phyloP scores from a whole-genome alignment of 139 green algal species.

The Ulvella scutata region DNA sequence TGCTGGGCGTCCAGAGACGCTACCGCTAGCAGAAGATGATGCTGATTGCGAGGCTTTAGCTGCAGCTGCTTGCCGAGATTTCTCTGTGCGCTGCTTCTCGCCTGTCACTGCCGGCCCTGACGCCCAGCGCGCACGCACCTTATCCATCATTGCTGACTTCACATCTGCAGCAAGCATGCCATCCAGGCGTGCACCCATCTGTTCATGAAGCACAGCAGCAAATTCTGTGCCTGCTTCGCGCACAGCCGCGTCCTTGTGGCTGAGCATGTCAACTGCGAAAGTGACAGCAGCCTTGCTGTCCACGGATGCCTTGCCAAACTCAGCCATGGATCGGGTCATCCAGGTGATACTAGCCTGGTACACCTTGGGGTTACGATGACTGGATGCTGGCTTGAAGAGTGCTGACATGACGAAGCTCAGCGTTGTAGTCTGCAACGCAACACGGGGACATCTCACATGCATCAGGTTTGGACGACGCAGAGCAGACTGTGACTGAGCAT shows the following conservation, averaged over 20 bases:
- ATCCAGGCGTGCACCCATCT: conserved; percentile 22
- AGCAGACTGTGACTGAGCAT: background rate
- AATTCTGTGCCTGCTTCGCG: conserved; percentile 42
- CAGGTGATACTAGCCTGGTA: conserved; percentile 37
- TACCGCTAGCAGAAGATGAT: no score
- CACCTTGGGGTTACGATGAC: conserved; percentile 93
- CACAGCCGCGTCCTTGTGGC: conserved; percentile 56
- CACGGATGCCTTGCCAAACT: conserved; percentile 66
- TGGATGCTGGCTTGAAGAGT: conserved; percentile 59
- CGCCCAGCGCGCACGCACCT: no score
- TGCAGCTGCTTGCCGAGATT: no score
- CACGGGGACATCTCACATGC: background rate
- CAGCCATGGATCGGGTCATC: conserved; percentile 51
- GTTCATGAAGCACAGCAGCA: conserved; percentile 46
- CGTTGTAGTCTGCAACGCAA: background rate
- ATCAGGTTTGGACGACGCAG: background rate
- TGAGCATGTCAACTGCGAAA: conserved; percentile 62
- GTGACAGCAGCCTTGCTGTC: conserved; percentile 45
- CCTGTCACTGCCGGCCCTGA: no score
- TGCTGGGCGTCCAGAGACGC: no score
- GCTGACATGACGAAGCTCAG: background rate
- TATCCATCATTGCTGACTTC: conserved; percentile 89
- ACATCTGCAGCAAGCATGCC: conserved; percentile 47
- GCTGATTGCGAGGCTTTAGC: no score
- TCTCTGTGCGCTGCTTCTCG: no score